Conservation (phyloP, 495 filamentous ascomycete genomes). For the Aspergillus coremiiformis region DNA sequence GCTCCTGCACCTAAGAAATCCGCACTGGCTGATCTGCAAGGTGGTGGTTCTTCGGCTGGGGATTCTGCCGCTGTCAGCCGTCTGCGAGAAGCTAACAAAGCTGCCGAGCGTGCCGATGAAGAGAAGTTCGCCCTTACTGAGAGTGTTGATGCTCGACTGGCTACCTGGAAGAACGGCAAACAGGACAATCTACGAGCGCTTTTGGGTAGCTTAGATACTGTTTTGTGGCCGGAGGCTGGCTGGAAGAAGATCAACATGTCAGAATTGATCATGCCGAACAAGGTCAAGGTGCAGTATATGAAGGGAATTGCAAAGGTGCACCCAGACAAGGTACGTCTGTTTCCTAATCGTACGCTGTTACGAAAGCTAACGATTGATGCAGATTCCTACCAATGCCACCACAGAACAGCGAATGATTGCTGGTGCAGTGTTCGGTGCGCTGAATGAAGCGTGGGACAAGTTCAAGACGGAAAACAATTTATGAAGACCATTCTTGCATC, state of each 20-base stretch:
- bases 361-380: neutral
- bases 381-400: constrained; percentile 83
- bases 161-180: constrained; percentile 79
- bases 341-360: neutral
- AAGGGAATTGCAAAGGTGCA: constrained; percentile 98
- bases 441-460: constrained; percentile 98
- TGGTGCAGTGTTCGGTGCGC: constrained; percentile 77
- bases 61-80: constrained; percentile 60
- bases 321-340: constrained; percentile 81
- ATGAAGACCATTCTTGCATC: constrained; percentile 8
- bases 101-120: constrained; percentile 74
- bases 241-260: constrained; percentile 97
- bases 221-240: constrained; percentile 84
- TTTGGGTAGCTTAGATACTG: constrained; percentile 76
- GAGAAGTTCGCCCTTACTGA: constrained; percentile 89
- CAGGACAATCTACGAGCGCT: constrained; percentile 87
- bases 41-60: constrained; percentile 19
- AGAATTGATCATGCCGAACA: constrained; percentile 80
- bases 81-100: constrained; percentile 73
- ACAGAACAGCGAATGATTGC: constrained; percentile 94
- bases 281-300: constrained; percentile 97
- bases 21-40: constrained; percentile 41
- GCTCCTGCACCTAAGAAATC: constrained; percentile 36
- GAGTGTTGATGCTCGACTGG: constrained; percentile 67
- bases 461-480: constrained; percentile 82